Base-by-base conservation (phyloP, 2,329 filamentous ascomycete species). In the Fusarium sp. region DNA sequence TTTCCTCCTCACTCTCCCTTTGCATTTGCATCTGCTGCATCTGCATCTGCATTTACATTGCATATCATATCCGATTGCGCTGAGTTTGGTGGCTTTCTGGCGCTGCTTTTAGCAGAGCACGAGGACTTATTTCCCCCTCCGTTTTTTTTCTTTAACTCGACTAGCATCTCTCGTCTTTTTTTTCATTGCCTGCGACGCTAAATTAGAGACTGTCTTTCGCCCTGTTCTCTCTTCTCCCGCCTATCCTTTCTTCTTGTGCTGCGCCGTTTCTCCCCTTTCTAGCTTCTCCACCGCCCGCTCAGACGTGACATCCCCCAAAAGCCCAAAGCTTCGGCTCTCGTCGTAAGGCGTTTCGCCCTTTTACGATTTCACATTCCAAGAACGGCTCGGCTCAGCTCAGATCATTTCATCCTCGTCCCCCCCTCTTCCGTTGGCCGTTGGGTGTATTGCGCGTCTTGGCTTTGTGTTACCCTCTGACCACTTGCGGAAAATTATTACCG, bases 141-240 rank as follows among this genome's bases (percentile, higher is more conserved):
- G 30, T 15, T 30, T 30, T 30, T 30, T 30, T 10, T 30, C 10
- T 10, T 10, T 10, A 30, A 33, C 14, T 33, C 30, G 15, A 2
- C 30, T 37, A n/a, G 35, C 35, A 37, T 37, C 7, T 37, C 35
- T 13, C 4, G 24, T 24, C 22, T 24, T 24, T 24, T 24, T 30
- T 19, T 19, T 9, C 7, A 7, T 24, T 24, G 7, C n/a, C n/a
- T 19, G 7, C 11, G 17, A 50, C 60, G 46, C 56, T 56, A 63
- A 24, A 15, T 35, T 46, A 20, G 50, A 20, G 32, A 19, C 43
- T 19, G 24, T 47, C 7, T 32, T 39, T 53, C 54, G 65, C 15
- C 37, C 58, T 69, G 65, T 68, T 68, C n/a, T 55, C 65, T 69
- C 65, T 68, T 68, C 8, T 55, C 65, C 44, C 58, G 17, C n/a